These are phyloP conservation scores for Plasmodium knowlesi DNA, from an alignment of 169 alveolate species.

Conservation along the genomic window DNA sequence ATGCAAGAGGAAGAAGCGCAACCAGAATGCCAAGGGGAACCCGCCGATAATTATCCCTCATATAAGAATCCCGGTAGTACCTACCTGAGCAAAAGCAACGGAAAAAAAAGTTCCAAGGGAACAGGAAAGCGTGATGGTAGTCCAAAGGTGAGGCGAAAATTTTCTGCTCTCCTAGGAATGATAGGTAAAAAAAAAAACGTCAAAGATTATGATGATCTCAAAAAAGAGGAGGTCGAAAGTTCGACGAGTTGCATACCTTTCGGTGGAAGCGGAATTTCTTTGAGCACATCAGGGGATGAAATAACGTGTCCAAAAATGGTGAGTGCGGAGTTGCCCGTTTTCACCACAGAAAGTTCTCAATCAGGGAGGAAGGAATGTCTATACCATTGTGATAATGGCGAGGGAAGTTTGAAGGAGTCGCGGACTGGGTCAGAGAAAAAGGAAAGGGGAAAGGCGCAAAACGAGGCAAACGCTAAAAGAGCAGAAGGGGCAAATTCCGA, in stretches of 20 bases:
- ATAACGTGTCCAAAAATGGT: neutral
- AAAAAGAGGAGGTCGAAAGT: neutral
- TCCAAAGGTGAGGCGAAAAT: neutral
- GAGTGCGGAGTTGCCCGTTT: neutral
- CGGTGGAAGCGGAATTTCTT: neutral
- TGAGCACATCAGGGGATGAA: neutral
- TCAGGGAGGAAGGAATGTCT: neutral
- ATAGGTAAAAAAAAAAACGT: neutral
- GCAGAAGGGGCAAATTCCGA: neutral
- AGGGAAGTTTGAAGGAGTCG: neutral
- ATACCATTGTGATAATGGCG: neutral
- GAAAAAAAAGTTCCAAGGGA: neutral
- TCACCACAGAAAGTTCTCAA: neutral
- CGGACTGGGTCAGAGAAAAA: too few relatives aligned
- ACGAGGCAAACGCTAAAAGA: neutral
- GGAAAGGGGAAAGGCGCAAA: neutral
- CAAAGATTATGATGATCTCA: neutral
- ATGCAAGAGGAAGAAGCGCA: neutral
- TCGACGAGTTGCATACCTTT: neutral
- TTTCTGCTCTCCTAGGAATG: neutral
- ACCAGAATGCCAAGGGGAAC: neutral
- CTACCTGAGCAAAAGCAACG: conserved; percentile 3
- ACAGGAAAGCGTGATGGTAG: neutral
- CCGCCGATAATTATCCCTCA: neutral
- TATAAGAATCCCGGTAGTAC: conserved; percentile 3